Evolutionary conservation across 2,329 filamentous ascomycete species (phyloP).

Genomic region (Chrysosporium queenslandicum): DNA sequence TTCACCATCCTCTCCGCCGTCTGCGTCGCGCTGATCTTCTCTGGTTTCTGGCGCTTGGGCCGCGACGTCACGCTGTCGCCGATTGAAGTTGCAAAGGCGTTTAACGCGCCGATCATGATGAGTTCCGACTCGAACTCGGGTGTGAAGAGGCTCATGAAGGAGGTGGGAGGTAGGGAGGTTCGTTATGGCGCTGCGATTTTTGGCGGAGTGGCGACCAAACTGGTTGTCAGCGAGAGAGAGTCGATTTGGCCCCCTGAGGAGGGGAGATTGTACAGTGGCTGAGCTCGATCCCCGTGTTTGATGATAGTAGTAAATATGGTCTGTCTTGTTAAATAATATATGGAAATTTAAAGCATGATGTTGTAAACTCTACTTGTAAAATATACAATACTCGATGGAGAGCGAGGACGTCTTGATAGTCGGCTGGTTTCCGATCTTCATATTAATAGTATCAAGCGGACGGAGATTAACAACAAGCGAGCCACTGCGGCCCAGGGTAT

Average conservation of each 20-base stretch:
- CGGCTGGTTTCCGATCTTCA: too few species aligned
- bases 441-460: too few species aligned
- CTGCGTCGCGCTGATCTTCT: background rate
- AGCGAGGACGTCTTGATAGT: too few species aligned
- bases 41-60: background rate
- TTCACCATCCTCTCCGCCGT: background rate
- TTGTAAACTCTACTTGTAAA: too few species aligned
- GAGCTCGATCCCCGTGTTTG: background rate
- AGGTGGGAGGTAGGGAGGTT: background rate
- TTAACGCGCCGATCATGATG: background rate
- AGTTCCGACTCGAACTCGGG: conserved; percentile 1
- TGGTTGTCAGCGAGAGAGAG: background rate
- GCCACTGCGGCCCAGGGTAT: too few species aligned
- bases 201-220: background rate
- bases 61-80: background rate
- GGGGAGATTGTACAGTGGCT: background rate
- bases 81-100: conserved; percentile 1
- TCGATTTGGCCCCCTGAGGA: background rate
- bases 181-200: background rate
- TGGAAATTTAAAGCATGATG: too few species aligned
- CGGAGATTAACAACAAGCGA: too few species aligned
- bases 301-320: background rate
- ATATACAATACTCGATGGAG: too few species aligned
- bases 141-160: background rate
- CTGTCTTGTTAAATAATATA: too few species aligned